Evolutionary conservation across 768 basidiomycete species (phyloP).

Genomic region (Lactarius hengduanensis): DNA sequence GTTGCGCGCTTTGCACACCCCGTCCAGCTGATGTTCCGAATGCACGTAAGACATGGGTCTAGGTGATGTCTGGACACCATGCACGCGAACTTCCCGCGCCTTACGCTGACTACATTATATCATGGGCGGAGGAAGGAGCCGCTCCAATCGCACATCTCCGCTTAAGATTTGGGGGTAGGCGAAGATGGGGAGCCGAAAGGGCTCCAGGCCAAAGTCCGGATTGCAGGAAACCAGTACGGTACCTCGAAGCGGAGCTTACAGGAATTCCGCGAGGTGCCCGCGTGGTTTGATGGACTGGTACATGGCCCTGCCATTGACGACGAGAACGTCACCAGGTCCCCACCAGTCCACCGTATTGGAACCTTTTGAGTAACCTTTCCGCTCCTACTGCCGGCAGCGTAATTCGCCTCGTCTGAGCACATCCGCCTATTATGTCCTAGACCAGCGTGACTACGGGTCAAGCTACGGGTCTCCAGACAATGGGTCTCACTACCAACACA

Average conservation of each 20-base stretch:
- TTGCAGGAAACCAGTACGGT: neutral
- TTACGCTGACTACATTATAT: neutral
- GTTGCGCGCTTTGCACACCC: constrained; percentile 13
- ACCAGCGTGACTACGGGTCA: constrained; percentile 7
- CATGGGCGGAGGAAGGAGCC: neutral
- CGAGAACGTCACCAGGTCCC: constrained; percentile 19
- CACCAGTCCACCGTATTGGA: constrained; percentile 16
- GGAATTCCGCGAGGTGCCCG: constrained; percentile 26
- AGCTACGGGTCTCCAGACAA: neutral
- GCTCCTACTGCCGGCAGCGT: neutral
- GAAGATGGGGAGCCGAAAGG: neutral
- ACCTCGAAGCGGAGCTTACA: constrained; percentile 26
- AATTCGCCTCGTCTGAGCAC: neutral
- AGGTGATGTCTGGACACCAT: neutral
- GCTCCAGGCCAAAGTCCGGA: neutral
- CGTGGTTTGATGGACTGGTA: constrained; percentile 21
- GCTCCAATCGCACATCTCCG: constrained; percentile 1
- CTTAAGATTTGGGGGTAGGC: neutral
- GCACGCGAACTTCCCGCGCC: neutral
- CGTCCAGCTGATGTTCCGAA: constrained; percentile 9
- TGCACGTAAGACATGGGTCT: constrained; percentile 20
- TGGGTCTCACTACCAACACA: neutral
- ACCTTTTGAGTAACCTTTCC: constrained; percentile 19
- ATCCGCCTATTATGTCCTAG: neutral
- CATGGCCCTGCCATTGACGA: constrained; percentile 12